Evolutionary conservation across 257 asterid genomes (phyloP).

Genomic region (Penstemon newberryi): DNA sequence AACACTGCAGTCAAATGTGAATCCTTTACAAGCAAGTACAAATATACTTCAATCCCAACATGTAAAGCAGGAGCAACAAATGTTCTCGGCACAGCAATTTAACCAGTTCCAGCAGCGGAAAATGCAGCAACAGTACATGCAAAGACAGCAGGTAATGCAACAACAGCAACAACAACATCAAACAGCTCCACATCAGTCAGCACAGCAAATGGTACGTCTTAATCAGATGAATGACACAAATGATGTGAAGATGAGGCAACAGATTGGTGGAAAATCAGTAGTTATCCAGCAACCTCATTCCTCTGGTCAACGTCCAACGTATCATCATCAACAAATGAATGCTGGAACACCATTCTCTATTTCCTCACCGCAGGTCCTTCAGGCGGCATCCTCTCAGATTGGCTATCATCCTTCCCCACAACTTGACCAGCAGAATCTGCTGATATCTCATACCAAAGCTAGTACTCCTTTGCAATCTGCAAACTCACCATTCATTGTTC

Average conservation of each 20-base stretch:
- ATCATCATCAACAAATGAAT: slow-evolving; percentile 69
- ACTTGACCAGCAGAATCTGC: slow-evolving; percentile 73
- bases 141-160: slow-evolving; percentile 62
- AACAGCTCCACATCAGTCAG: slow-evolving; percentile 58
- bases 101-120: slow-evolving; percentile 73
- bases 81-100: slow-evolving; percentile 63
- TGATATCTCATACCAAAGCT: slow-evolving; percentile 56
- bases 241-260: slow-evolving; percentile 82
- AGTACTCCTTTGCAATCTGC: slow-evolving; percentile 90
- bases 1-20: slow-evolving; percentile 58
- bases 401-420: slow-evolving; percentile 86
- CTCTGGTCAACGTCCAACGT: slow-evolving; percentile 65
- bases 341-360: slow-evolving; percentile 60
- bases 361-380: slow-evolving; percentile 81
- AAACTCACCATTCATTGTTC: slow-evolving; percentile 77
- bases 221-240: slow-evolving; percentile 71
- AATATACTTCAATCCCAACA: slow-evolving; percentile 73
- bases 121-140: slow-evolving; percentile 55
- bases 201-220: slow-evolving; percentile 65
- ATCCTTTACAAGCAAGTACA: slow-evolving; percentile 59
- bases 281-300: slow-evolving; percentile 64
- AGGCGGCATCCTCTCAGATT: slow-evolving; percentile 76
- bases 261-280: slow-evolving; percentile 71
- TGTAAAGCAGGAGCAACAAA: slow-evolving; percentile 77
- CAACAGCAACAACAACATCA: slow-evolving; percentile 57